Percentiles rank a stretch among this genome's conserved stretches.
Evolutionary conservation across 345 rosid species (phyloP).

Genomic region (Melaleuca alternifolia): DNA sequence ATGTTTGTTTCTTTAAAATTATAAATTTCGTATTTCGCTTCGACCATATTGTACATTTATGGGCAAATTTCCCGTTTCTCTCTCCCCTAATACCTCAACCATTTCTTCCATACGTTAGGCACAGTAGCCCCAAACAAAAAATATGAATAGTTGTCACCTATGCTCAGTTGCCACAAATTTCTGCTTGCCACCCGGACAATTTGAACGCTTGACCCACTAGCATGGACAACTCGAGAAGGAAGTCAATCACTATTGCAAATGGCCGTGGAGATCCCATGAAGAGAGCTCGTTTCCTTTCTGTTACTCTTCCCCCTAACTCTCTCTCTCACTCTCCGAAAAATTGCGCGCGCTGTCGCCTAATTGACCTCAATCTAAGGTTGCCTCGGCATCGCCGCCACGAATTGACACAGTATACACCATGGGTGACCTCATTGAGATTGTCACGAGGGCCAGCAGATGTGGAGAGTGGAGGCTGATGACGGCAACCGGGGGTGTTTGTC

Average conservation of each 20-base stretch:
- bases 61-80: neutral
- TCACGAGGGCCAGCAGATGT: too few relatives aligned
- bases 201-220: too few relatives aligned
- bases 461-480: fast-evolving
- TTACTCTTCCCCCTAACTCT: neutral
- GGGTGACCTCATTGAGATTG: too few relatives aligned
- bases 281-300: neutral
- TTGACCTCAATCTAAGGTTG: neutral
- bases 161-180: neutral
- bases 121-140: neutral
- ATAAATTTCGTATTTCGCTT: neutral
- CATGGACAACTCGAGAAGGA: too few relatives aligned
- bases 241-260: too few relatives aligned
- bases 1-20: neutral
- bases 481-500: fast-evolving
- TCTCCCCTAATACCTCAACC: neutral
- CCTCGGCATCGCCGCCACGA: too few relatives aligned
- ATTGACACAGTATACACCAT: too few relatives aligned
- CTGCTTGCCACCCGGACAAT: too few relatives aligned
- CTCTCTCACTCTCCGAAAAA: too few relatives aligned
- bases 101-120: neutral
- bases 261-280: neutral
- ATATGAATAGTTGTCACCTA: neutral
- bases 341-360: neutral
- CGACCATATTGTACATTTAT: neutral